phyloP scores from a whole-genome alignment of 176 grass and related monocot genomes.

The Alopecurus myosuroides region DNA sequence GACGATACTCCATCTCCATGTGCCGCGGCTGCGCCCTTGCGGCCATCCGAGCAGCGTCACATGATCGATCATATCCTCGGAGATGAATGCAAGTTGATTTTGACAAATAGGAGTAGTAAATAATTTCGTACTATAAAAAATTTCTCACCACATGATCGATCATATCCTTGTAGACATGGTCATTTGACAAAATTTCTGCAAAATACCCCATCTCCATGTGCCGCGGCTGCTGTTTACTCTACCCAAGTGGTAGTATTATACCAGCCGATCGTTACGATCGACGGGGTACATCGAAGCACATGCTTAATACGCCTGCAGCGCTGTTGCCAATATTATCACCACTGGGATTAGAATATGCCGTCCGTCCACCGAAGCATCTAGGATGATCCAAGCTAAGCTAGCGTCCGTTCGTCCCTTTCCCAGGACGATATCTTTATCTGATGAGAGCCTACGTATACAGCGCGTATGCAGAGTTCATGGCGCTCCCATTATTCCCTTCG shows the following conservation, averaged over 20 bases:
- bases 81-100: too few species aligned
- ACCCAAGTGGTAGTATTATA: background rate
- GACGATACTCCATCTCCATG: background rate
- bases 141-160: too few species aligned
- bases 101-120: too few species aligned
- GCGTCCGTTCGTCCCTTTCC: background rate
- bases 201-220: background rate
- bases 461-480: background rate
- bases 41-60: too few species aligned
- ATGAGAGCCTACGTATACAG: background rate
- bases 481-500: background rate
- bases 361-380: background rate
- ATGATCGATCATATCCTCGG: too few species aligned
- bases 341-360: background rate
- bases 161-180: too few species aligned
- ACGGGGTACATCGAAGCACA: constrained; percentile 8
- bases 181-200: too few species aligned
- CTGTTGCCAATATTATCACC: background rate
- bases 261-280: background rate
- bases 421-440: background rate
- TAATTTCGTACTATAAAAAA: too few species aligned
- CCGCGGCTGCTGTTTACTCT: background rate
- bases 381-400: background rate
- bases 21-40: background rate
- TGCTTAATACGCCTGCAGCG: background rate